Base-by-base conservation (phyloP, 2,329 filamentous ascomycete genomes). In the Aspergillus awamori region DNA sequence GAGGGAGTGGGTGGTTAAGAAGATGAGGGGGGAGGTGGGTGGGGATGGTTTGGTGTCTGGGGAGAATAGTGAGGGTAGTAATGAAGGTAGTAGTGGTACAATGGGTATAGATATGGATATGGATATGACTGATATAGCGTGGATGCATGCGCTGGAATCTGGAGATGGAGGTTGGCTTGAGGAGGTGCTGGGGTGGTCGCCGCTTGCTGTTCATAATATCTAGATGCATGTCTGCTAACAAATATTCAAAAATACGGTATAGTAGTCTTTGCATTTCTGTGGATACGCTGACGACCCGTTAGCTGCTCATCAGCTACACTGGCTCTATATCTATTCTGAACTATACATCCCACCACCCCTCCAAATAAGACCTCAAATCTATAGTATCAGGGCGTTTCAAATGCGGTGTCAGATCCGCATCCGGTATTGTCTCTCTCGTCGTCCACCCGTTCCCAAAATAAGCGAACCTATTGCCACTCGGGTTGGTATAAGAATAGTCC, bases 361-460 rank as follows among this genome's bases (percentile, higher is more conserved):
- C 89, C 71, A 91, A 85, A 55, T 89, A 71, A 48, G 85, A 81
- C 64, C 82, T 81, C 63, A 92, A 74, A 70, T 91, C 86, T 43
- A 87, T 79, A 36, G 84, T 79, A 38, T 80, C 80, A 0, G 84
- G 84, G 30, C 82, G 67, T 64, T 78, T 83, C 58, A 92, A 72
- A 79, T 91, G 90, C 8, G 83, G 78, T 10, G 87, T 89, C 70
- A 90, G 78, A 67, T 91, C 87, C 3, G 80, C 78, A n/a, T 77
- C 77, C 5, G 79, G 76, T 38, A 85, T 81, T 20, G 77, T 65
- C 72, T 92, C 89, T 63, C 83, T 83, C 57, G 68, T 78, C 2
- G 87, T 90, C 76, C 84, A 86, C 0, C 89, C 89, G 69, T 88
- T 89, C 0, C 89, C 89, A 66, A 91, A 85, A 69, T 87, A 91